Percentiles rank a stretch among this genome's conserved stretches.
Conservation (phyloP, 225 moss, liverwort and hornwort genomes). For the Marchantia polymorpha region DNA sequence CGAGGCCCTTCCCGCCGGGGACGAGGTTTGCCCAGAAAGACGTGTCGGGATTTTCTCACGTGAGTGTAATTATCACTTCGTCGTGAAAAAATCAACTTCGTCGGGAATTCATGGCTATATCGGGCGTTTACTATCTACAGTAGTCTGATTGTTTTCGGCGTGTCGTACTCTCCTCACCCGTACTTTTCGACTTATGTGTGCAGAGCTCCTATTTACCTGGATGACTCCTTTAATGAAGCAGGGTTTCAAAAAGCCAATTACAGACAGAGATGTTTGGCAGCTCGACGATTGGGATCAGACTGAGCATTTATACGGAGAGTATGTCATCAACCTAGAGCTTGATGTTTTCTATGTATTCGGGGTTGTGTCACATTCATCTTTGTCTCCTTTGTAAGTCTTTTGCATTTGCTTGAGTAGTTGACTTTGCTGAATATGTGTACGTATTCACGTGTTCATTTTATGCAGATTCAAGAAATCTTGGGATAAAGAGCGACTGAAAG, state of each 20-base stretch:
- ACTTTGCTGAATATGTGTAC: background rate
- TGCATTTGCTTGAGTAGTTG: background rate
- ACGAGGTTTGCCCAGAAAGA: constrained; percentile 71
- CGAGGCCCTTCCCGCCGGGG: constrained; percentile 66
- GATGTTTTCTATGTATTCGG: no score
- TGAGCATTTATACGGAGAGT: constrained; percentile 59
- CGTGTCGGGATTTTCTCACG: constrained; percentile 49
- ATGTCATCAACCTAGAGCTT: constrained; percentile 3
- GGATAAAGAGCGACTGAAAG: constrained; percentile 58
- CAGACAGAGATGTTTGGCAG: constrained; percentile 78
- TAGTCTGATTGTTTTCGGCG: background rate
- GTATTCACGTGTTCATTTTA: background rate
- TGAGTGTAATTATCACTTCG: background rate
- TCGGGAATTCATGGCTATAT: no score
- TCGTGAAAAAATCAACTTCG: background rate
- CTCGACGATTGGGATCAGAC: constrained; percentile 89
- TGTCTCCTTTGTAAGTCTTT: background rate
- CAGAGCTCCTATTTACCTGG: constrained; percentile 67
- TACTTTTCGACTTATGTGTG: background rate
- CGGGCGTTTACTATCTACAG: background rate
- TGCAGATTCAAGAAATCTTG: constrained; percentile 65
- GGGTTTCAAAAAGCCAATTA: constrained; percentile 68
- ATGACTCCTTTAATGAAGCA: constrained; percentile 82
- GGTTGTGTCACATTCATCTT: no score
- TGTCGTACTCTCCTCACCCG: background rate